Conservation (phyloP, 768 basidiomycete species). For the Kwoniella europaea region DNA sequence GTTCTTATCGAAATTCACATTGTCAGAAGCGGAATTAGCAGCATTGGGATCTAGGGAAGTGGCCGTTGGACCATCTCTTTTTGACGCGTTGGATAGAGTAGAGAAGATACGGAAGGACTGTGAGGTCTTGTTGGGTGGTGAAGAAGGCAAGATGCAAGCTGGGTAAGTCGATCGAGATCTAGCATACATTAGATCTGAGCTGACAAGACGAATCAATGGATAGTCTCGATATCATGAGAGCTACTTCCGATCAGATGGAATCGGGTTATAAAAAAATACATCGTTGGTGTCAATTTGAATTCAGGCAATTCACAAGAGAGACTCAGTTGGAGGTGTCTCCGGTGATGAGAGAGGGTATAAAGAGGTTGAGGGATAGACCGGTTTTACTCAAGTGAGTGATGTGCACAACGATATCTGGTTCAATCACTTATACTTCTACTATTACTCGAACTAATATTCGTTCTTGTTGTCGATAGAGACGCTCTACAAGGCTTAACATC, state of each 20-base stretch:
- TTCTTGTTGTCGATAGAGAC: constrained; percentile 63
- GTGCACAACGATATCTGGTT: no score
- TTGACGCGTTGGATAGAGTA: constrained; percentile 83
- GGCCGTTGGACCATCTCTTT: constrained; percentile 74
- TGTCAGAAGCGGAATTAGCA: constrained; percentile 72
- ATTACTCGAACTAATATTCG: no score
- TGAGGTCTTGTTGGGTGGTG: constrained; percentile 78
- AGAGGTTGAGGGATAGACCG: constrained; percentile 74
- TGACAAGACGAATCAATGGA: neutral
- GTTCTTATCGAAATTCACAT: constrained; percentile 85
- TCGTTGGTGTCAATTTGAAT: constrained; percentile 83
- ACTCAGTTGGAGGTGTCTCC: constrained; percentile 67
- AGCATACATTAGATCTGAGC: neutral
- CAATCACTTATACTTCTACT: no score
- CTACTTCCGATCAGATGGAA: constrained; percentile 80
- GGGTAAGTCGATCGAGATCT: constrained; percentile 49
- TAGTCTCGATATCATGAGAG: constrained; percentile 86
- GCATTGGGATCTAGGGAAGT: constrained; percentile 79
- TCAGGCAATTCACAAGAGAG: constrained; percentile 76
- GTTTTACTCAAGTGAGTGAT: constrained; percentile 72
- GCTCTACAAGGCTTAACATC: constrained; percentile 75
- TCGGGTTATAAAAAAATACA: constrained; percentile 87
- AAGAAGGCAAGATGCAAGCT: constrained; percentile 57
- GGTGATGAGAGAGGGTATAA: constrained; percentile 74
- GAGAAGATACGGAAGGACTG: constrained; percentile 83